A percentile compares a stretch with the other conserved stretches of the same genome.
These are phyloP conservation scores for Fusarium concolor DNA, from an alignment of 2,329 filamentous ascomycete genomes.

Conservation along the genomic window DNA sequence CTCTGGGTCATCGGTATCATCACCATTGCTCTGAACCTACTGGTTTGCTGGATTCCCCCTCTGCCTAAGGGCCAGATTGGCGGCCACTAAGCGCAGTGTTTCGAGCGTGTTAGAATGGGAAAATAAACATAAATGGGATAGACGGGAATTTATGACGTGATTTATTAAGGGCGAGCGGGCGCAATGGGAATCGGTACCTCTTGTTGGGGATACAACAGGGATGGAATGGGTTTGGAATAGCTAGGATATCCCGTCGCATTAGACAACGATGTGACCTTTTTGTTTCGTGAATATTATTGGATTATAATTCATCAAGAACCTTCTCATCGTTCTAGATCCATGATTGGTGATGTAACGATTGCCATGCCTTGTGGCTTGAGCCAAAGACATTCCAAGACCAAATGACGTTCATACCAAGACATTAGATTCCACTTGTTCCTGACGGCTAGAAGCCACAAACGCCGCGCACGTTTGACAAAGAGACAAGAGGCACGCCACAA, in stretches of 20 bases:
- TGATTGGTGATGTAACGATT: neutral
- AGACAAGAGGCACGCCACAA: conserved; percentile 10
- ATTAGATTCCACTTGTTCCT: conserved; percentile 17
- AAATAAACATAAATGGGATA: neutral
- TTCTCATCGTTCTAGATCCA: neutral
- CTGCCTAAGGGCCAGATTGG: conserved; percentile 62
- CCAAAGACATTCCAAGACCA: neutral
- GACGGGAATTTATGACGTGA: neutral
- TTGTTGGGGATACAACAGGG: neutral
- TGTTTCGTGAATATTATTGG: conserved; percentile 4
- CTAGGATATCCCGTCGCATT: conserved; percentile 25
- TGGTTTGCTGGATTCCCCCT: conserved; percentile 67
- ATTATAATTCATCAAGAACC: neutral
- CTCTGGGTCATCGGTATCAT: conserved; percentile 88
- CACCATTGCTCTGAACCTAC: conserved; percentile 75
- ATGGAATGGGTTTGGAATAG: conserved; percentile 1
- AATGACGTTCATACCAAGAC: conserved; percentile 28
- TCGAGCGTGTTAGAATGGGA: neutral
- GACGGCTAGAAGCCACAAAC: conserved; percentile 22
- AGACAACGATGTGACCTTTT: conserved; percentile 6
- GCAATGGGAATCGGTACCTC: conserved; percentile 5
- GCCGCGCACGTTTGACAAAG: conserved; percentile 17
- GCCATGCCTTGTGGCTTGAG: no score
- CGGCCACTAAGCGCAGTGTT: conserved; percentile 36
- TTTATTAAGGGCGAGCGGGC: conserved; percentile 7